Evolutionary conservation across 2,329 filamentous ascomycete species (phyloP).

Genomic region (Trichoderma sp.): DNA sequence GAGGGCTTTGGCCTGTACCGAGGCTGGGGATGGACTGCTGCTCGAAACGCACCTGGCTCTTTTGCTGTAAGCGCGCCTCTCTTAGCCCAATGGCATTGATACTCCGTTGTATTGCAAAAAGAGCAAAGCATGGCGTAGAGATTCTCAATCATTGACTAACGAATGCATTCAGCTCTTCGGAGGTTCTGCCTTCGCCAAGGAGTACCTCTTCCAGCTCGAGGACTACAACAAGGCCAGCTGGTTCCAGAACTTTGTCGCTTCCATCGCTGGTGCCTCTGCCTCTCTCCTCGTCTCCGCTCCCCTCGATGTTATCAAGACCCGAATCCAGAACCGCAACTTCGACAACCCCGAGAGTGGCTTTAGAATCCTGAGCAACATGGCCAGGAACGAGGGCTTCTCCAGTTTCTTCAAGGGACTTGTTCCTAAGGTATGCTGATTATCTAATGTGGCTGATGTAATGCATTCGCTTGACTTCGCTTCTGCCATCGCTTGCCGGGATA

Average conservation of each 20-base stretch:
- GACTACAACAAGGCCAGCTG: slow-evolving; percentile 96
- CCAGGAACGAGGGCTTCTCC: slow-evolving; percentile 79
- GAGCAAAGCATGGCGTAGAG: neutral
- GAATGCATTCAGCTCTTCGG: slow-evolving; percentile 74
- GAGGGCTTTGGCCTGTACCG: slow-evolving; percentile 96
- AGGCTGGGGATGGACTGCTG: slow-evolving; percentile 96
- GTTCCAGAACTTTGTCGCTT: slow-evolving; percentile 97
- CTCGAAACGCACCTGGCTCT: slow-evolving; percentile 92
- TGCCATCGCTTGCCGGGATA: neutral
- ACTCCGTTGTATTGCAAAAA: neutral
- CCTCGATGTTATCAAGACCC: slow-evolving; percentile 95
- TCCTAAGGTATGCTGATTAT: slow-evolving; percentile 66
- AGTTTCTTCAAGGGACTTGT: slow-evolving; percentile 98
- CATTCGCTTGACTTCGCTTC: neutral
- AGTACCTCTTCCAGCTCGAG: slow-evolving; percentile 84
- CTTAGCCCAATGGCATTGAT: neutral
- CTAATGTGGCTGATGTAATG: neutral
- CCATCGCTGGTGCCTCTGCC: slow-evolving; percentile 89
- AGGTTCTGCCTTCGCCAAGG: slow-evolving; percentile 95
- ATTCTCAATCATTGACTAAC: neutral
- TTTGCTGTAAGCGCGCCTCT: slow-evolving; percentile 70
- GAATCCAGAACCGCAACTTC: slow-evolving; percentile 98
- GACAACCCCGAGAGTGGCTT: slow-evolving; percentile 95
- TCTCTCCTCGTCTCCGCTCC: slow-evolving; percentile 96
- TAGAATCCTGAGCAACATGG: slow-evolving; percentile 89